phyloP scores from a whole-genome alignment of 2,329 filamentous ascomycete species.

The Aspergillus unguis region DNA sequence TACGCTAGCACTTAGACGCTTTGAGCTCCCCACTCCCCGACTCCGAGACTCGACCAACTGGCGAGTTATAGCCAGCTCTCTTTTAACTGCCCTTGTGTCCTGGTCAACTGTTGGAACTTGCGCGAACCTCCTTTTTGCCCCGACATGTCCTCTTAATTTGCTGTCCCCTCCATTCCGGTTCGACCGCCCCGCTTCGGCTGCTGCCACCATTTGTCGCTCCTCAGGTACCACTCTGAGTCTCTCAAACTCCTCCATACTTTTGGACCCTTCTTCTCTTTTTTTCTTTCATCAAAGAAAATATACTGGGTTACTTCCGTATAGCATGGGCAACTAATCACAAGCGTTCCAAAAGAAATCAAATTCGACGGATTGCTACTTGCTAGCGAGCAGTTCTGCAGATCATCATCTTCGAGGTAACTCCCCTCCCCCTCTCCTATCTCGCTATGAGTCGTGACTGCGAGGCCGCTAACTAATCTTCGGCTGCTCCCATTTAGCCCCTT shows the following conservation, averaged over 20 bases:
- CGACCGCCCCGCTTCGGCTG: conserved; percentile 18
- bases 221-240: conserved; percentile 10
- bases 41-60: conserved; percentile 20
- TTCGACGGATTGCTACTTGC: not conserved
- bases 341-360: not conserved
- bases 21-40: conserved; percentile 22
- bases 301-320: too few species aligned
- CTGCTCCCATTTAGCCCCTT: conserved; percentile 5
- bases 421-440: conserved; percentile 7
- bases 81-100: not conserved
- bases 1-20: conserved; percentile 1
- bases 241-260: conserved; percentile 5
- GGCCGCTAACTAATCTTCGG: conserved; percentile 5
- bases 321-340: conserved; percentile 3
- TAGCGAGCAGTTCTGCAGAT: conserved; percentile 18
- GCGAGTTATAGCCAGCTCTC: conserved; percentile 6
- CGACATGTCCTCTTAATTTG: conserved; percentile 12
- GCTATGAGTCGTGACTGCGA: not conserved
- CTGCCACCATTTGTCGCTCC: conserved; percentile 3
- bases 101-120: not conserved
- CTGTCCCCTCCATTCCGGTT: conserved; percentile 9
- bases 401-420: conserved; percentile 19
- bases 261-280: conserved; percentile 2
- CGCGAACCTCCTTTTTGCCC: conserved; percentile 13
- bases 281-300: not conserved